These are phyloP conservation scores for Rhododendron molle DNA, from an alignment of 148 eudicot genomes.

Conservation along the genomic window DNA sequence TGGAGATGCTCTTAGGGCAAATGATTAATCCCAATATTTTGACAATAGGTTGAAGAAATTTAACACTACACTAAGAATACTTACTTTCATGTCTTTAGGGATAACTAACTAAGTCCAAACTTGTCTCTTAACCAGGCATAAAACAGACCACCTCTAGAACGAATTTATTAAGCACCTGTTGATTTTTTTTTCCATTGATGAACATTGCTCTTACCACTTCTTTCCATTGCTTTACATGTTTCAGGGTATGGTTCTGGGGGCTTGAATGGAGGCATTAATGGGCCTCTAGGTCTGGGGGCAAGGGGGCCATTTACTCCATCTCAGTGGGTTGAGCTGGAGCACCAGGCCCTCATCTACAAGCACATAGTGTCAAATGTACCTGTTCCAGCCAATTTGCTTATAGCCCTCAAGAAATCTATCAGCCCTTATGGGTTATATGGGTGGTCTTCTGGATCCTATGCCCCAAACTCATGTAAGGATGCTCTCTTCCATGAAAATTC, in stretches of 20 bases:
- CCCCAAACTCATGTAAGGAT: conserved; percentile 62
- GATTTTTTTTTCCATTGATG: background rate
- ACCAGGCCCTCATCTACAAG: conserved; percentile 86
- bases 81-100: background rate
- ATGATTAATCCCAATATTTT: background rate
- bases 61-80: background rate
- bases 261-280: conserved; percentile 40
- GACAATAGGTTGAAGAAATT: background rate
- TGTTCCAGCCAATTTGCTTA: conserved; percentile 69
- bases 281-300: conserved; percentile 36
- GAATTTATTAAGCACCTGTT: background rate
- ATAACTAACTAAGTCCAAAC: background rate
- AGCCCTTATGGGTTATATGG: conserved; percentile 52
- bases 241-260: conserved; percentile 44
- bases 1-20: no score
- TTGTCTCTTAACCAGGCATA: background rate
- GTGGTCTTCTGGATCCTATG: conserved; percentile 52
- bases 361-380: conserved; percentile 72
- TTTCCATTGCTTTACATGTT: background rate
- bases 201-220: background rate
- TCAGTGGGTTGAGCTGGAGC: conserved; percentile 87
- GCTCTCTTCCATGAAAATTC: background rate
- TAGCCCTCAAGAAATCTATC: conserved; percentile 58
- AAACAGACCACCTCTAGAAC: background rate
- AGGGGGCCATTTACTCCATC: conserved; percentile 79